Base-by-base conservation (phyloP, 129 eudicot species). In the Arctium lappa region DNA sequence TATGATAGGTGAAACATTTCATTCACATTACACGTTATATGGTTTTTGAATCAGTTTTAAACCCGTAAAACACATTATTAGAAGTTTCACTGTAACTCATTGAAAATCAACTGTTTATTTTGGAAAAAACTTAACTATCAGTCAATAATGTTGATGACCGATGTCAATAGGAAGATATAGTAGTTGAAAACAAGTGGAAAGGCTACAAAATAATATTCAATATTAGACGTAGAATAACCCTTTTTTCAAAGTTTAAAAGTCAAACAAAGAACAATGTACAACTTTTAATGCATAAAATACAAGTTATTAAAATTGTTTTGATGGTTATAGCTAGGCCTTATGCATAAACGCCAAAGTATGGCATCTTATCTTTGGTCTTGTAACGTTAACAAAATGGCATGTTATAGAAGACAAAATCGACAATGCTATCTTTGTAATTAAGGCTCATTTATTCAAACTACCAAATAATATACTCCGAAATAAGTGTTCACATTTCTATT, bases 341-440 rank as follows among this genome's bases (percentile, higher is more conserved):
- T 44, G 84, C 83, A 84, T 84, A 81, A 88, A 88, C 31, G 87
- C 85, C 77, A 82, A 65, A 81, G 85, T 46, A 62, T 74, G 82
- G 85, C 81, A 88, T 81, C 86, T 44, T 81, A 85, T 75, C 77
- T 81, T 75, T 50, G 36, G 29, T 40, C 53, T 68, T 31, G 69
- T 87, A 79, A 72, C 77, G 73, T 76, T 68, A 79, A 78, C 62
- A 69, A 68, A 30, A 42, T 30, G 74, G 56, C 78, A 72, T 77
- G 66, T 69, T 75, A 69, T 12, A 70, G 81, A 82, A 83, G 83
- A 84, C 88, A 84, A 80, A 72, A 68, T 76, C 75, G 79, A 78
- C 71, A 72, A 76, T 27, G 71, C 65, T 81, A 81, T 76, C 18
- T 74, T 80, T 77, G 82, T 63, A 69, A 80, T 56, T n/a, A 63